Evolutionary conservation across 2,329 filamentous ascomycete species (phyloP).

Genomic region (Zymoseptoria brevis): DNA sequence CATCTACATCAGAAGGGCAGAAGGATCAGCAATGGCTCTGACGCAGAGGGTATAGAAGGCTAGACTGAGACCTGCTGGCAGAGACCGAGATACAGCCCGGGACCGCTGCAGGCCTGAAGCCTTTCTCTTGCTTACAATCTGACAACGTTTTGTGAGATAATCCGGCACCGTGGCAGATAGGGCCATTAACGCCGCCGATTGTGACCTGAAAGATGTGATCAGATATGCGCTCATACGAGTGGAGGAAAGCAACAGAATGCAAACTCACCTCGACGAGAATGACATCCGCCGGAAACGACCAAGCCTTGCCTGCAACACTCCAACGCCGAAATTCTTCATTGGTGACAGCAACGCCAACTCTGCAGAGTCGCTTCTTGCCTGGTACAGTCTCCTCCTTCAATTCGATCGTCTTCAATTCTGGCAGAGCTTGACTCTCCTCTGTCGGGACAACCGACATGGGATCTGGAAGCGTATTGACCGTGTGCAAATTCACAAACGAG

Average conservation of each 20-base stretch:
- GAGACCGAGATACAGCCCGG: no score
- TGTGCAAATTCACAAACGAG: slow-evolving; percentile 5
- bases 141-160: slow-evolving; percentile 6
- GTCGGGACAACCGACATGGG: background rate
- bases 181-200: slow-evolving; percentile 7
- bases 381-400: slow-evolving; percentile 2
- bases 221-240: background rate
- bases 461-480: slow-evolving; percentile 5
- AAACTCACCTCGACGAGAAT: background rate
- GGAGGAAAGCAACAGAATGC: slow-evolving; percentile 2
- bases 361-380: slow-evolving; percentile 5
- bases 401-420: slow-evolving; percentile 7
- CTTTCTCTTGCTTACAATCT: background rate
- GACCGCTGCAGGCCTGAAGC: background rate
- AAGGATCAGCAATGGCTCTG: no score
- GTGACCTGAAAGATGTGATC: slow-evolving; percentile 9
- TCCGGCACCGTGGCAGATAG: slow-evolving; percentile 10
- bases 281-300: slow-evolving; percentile 1
- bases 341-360: slow-evolving; percentile 7
- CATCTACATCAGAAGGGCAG: background rate
- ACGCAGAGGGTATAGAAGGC: no score
- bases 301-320: slow-evolving; percentile 7
- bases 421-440: background rate
- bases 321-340: slow-evolving; percentile 10
- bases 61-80: no score